phyloP scores from a whole-genome alignment of 2,329 filamentous ascomycete species.

The Colletotrichum liriopes region DNA sequence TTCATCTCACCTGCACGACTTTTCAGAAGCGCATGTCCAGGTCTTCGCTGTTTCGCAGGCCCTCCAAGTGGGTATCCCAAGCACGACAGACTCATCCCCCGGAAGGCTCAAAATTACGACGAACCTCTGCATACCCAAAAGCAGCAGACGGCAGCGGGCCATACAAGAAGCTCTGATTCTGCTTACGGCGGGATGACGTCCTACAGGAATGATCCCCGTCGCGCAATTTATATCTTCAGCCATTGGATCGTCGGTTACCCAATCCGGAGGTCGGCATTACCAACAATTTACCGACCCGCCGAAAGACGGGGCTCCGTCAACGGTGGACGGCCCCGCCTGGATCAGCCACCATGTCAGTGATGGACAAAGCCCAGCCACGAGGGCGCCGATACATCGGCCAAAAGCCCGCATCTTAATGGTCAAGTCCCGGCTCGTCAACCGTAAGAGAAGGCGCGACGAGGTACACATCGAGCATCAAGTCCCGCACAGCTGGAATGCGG shows the following conservation, averaged over 20 bases:
- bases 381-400: background rate
- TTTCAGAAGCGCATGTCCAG: background rate
- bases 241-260: background rate
- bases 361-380: background rate
- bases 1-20: background rate
- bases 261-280: constrained; percentile 15
- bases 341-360: background rate
- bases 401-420: background rate
- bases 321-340: background rate
- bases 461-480: background rate
- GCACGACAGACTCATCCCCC: background rate
- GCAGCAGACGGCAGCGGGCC: background rate
- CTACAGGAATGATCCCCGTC: background rate
- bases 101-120: background rate
- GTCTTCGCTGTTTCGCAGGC: background rate
- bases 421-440: background rate
- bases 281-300: background rate
- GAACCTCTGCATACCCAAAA: background rate
- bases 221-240: background rate
- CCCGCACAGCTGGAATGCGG: background rate
- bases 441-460: no score
- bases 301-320: constrained; percentile 11
- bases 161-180: background rate
- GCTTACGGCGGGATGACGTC: background rate
- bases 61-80: background rate